Percentiles rank a stretch among this genome's conserved stretches.
phyloP scores from a whole-genome alignment of 805 yeast species.

The Torulaspora indica region DNA sequence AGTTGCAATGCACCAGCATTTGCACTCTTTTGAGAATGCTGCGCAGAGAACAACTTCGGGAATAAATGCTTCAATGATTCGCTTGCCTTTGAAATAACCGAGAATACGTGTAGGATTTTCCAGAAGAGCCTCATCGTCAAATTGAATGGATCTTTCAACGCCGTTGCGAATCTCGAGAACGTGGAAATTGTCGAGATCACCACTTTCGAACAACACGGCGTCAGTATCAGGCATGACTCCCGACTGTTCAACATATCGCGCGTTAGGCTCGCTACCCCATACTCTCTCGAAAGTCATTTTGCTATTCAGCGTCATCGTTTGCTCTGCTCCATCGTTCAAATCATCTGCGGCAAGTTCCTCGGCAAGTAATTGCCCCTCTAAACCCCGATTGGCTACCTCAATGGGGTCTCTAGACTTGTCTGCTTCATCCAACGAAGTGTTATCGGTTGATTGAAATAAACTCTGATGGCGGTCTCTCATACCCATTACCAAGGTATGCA shows the following conservation, averaged over 20 bases:
- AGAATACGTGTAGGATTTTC: slow-evolving; percentile 39
- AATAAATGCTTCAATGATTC: slow-evolving; percentile 41
- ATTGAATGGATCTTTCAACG: slow-evolving; percentile 36
- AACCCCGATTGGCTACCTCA: slow-evolving; percentile 5
- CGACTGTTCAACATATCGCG: slow-evolving; percentile 29
- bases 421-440: slow-evolving; percentile 9
- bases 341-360: slow-evolving; percentile 15
- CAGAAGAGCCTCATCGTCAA: slow-evolving; percentile 33
- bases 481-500: slow-evolving; percentile 62
- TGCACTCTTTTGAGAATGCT: slow-evolving; percentile 45
- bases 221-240: slow-evolving; percentile 31
- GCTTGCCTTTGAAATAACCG: slow-evolving; percentile 36
- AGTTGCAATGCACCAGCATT: slow-evolving; percentile 44
- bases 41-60: slow-evolving; percentile 39
- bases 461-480: slow-evolving; percentile 39
- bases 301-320: slow-evolving; percentile 33
- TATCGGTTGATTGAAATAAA: slow-evolving; percentile 22
- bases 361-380: slow-evolving; percentile 12
- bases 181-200: slow-evolving; percentile 31
- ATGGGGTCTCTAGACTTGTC: slow-evolving; percentile 15
- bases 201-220: slow-evolving; percentile 32
- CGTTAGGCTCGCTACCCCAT: slow-evolving; percentile 32
- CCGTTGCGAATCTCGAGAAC: slow-evolving; percentile 35
- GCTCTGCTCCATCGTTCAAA: slow-evolving; percentile 28
- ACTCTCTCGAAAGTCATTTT: slow-evolving; percentile 27